Percentiles rank a stretch among this genome's conserved stretches.
Conservation (phyloP, 192 early-diverging fungal genomes). For the Cetraspora pellucida region DNA sequence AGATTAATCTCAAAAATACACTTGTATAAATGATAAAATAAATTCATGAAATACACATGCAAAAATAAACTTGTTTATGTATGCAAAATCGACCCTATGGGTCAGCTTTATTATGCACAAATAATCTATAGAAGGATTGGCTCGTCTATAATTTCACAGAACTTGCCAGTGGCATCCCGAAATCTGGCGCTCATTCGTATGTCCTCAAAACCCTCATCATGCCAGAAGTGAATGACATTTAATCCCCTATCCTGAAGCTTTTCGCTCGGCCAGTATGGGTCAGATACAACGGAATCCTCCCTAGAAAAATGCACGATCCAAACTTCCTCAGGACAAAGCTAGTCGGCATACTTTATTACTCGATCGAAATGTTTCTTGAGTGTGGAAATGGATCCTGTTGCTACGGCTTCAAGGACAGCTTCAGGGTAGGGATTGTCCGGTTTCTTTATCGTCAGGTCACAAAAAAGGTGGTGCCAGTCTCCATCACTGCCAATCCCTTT, state of each 20-base stretch:
- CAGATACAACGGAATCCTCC: neutral
- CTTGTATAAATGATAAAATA: too few species aligned
- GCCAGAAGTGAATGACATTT: too few species aligned
- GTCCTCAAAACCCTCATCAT: neutral
- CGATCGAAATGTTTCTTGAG: neutral
- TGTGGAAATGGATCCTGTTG: neutral
- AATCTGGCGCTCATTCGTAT: neutral
- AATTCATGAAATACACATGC: too few species aligned
- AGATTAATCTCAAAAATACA: too few species aligned
- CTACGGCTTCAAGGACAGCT: neutral
- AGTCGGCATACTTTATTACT: neutral
- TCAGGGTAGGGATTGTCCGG: neutral
- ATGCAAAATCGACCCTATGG: too few species aligned
- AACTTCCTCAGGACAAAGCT: neutral
- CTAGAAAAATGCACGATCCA: neutral
- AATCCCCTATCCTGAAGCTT: neutral
- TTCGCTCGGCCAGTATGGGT: neutral
- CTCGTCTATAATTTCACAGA: neutral
- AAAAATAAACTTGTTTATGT: too few species aligned
- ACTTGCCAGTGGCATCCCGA: conserved; percentile 8
- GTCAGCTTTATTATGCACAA: too few species aligned
- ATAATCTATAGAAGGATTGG: neutral
- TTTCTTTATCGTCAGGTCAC: neutral
- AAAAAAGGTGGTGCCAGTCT: neutral
- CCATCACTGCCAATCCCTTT: neutral